phyloP scores from a whole-genome alignment of 2,329 filamentous ascomycete genomes.

The Myriosclerotinia duriaeana region DNA sequence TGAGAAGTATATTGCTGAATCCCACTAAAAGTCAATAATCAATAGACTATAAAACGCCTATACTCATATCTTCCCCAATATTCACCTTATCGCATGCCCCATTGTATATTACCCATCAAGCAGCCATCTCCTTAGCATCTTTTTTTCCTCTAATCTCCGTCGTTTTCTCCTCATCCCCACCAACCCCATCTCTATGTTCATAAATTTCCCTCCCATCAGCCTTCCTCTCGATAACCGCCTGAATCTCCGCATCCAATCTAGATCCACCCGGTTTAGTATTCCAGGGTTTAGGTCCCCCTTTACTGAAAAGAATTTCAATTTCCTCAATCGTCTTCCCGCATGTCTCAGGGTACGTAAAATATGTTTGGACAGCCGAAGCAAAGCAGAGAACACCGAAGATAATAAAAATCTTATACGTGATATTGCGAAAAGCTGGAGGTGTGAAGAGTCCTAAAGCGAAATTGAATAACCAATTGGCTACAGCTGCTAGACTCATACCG shows the following conservation, averaged over 20 bases:
- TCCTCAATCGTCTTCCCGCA: constrained; percentile 40
- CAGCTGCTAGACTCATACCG: constrained; percentile 57
- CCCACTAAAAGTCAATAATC: too few relatives aligned
- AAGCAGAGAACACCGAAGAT: constrained; percentile 50
- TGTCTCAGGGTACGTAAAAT: constrained; percentile 40
- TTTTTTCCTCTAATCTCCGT: too few relatives aligned
- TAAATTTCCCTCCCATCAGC: not conserved
- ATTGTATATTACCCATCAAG: too few relatives aligned
- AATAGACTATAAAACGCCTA: too few relatives aligned
- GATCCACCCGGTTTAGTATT: constrained; percentile 27
- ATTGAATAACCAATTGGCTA: constrained; percentile 60
- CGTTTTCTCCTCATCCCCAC: too few relatives aligned
- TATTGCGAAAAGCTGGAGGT: constrained; percentile 57
- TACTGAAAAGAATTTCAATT: constrained; percentile 40
- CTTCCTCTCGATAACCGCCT: constrained; percentile 23
- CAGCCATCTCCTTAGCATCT: too few relatives aligned
- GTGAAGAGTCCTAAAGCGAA: constrained; percentile 60
- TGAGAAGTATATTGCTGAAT: too few relatives aligned
- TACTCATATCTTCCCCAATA: too few relatives aligned
- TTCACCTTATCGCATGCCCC: too few relatives aligned
- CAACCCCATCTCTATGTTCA: too few relatives aligned
- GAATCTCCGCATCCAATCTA: constrained; percentile 27
- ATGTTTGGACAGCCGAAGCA: constrained; percentile 39
- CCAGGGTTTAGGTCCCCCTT: constrained; percentile 32
- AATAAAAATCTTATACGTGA: constrained; percentile 54